Evolutionary conservation across 495 filamentous ascomycete genomes (phyloP).

Genomic region (Penicillium turbatum): DNA sequence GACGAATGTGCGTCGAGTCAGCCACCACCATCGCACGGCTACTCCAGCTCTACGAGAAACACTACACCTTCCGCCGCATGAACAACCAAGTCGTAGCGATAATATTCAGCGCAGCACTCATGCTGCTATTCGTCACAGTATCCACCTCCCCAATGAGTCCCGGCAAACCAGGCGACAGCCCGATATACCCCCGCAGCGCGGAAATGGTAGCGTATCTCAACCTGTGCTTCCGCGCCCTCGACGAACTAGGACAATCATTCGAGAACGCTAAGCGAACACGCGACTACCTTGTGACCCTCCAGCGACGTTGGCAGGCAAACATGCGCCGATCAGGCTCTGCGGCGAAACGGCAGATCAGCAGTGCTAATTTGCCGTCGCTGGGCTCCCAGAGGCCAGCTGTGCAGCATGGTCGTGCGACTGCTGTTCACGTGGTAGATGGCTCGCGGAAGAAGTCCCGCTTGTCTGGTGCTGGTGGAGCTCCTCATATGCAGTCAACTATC

Average conservation of each 20-base stretch:
- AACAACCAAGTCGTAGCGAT: conserved; percentile 50
- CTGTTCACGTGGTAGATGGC: conserved; percentile 4
- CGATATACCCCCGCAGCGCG: conserved; percentile 24
- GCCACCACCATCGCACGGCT: conserved; percentile 43
- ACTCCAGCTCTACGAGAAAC: conserved; percentile 45
- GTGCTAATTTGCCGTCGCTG: conserved; percentile 12
- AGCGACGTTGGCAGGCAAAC: conserved; percentile 45
- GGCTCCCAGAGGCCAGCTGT: conserved; percentile 4
- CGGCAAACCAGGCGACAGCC: conserved; percentile 21
- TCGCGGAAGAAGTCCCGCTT: conserved; percentile 33
- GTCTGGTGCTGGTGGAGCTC: conserved; percentile 1
- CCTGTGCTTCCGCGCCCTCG: conserved; percentile 45
- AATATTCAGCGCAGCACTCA: conserved; percentile 48
- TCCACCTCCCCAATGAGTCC: conserved; percentile 32
- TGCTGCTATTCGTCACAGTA: conserved; percentile 46
- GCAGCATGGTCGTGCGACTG: neutral
- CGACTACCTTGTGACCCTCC: conserved; percentile 42
- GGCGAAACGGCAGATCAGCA: conserved; percentile 35
- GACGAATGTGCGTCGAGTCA: conserved; percentile 47
- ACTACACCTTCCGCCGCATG: conserved; percentile 48
- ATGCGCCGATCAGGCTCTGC: conserved; percentile 40
- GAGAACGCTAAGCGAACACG: conserved; percentile 46
- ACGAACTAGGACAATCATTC: conserved; percentile 45
- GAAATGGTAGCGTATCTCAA: conserved; percentile 47
- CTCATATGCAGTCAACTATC: conserved; percentile 2